Base-by-base conservation (phyloP, 805 yeast species). In the Saturnispora serradocipensis region DNA sequence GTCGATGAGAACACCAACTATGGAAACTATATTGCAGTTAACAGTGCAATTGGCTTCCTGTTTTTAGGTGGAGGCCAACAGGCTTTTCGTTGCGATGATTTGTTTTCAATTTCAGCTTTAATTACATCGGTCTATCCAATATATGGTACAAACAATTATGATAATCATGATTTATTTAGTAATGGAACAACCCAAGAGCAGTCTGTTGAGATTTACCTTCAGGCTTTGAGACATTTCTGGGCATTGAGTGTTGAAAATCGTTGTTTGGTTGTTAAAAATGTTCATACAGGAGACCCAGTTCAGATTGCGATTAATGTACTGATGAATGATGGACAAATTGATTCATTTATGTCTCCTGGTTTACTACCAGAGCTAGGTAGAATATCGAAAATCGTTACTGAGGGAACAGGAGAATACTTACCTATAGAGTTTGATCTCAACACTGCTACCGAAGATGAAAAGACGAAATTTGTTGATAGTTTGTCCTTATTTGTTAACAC, bases 1-100 rank as follows among this genome's bases (percentile, higher is more conserved):
- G 74, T 78, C 0, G 65, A 62, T 32, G 59, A 59, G 13, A 53
- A 58, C 13, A 62, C 72, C 44, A 72, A 73, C 9, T 88, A 78
- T 64, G 93, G 96, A 0, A 78, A 81, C 53, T 86, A 78, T 60
- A 80, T 86, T 81, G 86, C 90, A 0, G 72, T 82, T 1, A 88
- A 86, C 59, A 76, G 87, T 72, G 86, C 95, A 0, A 67, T 93
- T 38, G 99, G 99, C 2, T 81, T 91, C 59, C 70, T 91, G 50
- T 90, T 91, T 62, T 65, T 93, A 36, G 97, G 97, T 0, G 93
- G 96, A 1, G 97, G 98, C 0, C 97, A 88, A 63, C 88, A 81
- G 65, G 89, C 95, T 0, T 77, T 93, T 53, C 74, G 79, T 38
- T 75, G 73, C 16, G 59, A 67, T 7, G 77, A 85, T 3, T 75